Evolutionary conservation across 2,329 filamentous ascomycete species (phyloP), one percentile per base, ranked within the genome.

Genomic region (Fusarium phyllophilum): DNA sequence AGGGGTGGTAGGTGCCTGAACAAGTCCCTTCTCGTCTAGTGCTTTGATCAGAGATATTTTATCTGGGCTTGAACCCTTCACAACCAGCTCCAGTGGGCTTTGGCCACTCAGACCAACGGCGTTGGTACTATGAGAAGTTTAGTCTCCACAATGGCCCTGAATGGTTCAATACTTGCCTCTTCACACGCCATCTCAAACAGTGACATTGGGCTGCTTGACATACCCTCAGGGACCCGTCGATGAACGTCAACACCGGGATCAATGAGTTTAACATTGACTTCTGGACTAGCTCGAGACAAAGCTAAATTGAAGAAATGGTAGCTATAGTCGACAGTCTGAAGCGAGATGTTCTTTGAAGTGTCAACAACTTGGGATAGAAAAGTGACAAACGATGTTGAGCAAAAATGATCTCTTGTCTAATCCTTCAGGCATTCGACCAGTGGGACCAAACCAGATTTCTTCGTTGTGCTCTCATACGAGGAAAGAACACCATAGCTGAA

Each of bases 1-100:
- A 2, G 12, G 10, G 1, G 6, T 5, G 2, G 1, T 15, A 6
- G 24, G 1, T 6, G 17, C 17, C 3, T 20, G 10, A 20, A 18
- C 15, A 7, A 36, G 5, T 5, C 36, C 36, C 8, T 34, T 63
- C 1, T 48, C 11, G 4, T 31, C 26, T 8, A 63, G 22, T 13
- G 36, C 61, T n/a, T 33, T 29, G 20, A 58, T 17, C 2, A 49
- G n/a, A 4, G 22, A 8, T 6, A 5, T 18, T 12, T 49, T 58
- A 5, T 63, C 29, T 6, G 8, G 17, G 6, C 29, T 42, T 8
- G 13, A 20, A 20, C 61, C 61, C 11, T 15, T 29, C 5, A 49
- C 42, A 1, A 63, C 42, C 18, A 63, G 29, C 26, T 63, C 61
- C 0, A 63, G 5, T 15, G 52, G 61, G n/a, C 29, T 58, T 9